Conservation (phyloP, 2,329 filamentous ascomycete species). For the Amesomyces nigricolor region DNA sequence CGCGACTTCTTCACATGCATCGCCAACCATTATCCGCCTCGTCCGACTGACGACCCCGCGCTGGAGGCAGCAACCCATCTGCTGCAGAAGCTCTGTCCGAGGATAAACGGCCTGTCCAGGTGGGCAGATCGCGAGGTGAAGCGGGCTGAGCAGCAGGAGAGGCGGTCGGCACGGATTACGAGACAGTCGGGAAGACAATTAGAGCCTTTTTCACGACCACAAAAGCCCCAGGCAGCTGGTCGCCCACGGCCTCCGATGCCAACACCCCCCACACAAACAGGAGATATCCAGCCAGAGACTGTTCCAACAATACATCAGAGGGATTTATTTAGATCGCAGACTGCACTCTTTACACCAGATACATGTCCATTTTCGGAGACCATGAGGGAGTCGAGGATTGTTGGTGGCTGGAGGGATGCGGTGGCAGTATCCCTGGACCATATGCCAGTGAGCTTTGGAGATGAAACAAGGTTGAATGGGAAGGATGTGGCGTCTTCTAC, state of each 20-base stretch:
- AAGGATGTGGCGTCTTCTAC: too few species aligned
- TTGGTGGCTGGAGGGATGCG: too few species aligned
- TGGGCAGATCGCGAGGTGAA: neutral
- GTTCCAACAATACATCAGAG: neutral
- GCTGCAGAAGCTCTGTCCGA: constrained; percentile 3
- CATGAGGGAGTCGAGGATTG: too few species aligned
- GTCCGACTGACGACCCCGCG: neutral
- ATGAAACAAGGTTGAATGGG: too few species aligned
- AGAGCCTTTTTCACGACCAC: neutral
- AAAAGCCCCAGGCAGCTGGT: neutral
- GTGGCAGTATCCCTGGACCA: too few species aligned
- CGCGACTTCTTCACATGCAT: constrained; percentile 6
- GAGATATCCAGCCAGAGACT: neutral
- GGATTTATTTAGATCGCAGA: too few species aligned
- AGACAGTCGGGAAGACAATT: neutral
- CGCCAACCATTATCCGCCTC: neutral
- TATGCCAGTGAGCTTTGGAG: too few species aligned
- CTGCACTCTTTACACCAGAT: too few species aligned
- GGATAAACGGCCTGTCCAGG: constrained; percentile 5
- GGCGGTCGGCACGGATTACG: neutral
- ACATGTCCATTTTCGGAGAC: too few species aligned
- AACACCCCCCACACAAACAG: constrained; percentile 7
- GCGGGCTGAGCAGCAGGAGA: too few species aligned
- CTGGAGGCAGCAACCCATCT: neutral
- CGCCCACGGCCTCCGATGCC: neutral